Evolutionary conservation across 495 filamentous ascomycete genomes (phyloP).

Genomic region (Tuber melanosporum): DNA sequence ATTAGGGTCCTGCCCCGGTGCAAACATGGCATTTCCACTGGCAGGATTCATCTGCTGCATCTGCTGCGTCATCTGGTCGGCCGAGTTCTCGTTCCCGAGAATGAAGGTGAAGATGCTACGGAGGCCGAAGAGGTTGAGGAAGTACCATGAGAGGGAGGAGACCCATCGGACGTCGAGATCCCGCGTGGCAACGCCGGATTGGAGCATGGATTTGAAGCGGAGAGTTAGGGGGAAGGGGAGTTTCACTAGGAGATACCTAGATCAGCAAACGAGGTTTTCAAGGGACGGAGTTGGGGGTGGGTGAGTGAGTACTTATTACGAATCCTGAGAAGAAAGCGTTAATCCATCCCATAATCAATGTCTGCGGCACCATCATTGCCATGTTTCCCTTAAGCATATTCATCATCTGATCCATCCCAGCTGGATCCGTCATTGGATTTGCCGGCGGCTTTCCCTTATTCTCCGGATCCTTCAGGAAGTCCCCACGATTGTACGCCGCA

Average conservation of each 20-base stretch:
- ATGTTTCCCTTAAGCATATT: constrained; percentile 99
- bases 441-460: constrained; percentile 75
- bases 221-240: constrained; percentile 96
- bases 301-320: constrained; percentile 65
- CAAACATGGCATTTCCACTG: constrained; percentile 65
- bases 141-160: constrained; percentile 97
- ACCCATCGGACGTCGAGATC: constrained; percentile 98
- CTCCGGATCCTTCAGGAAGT: constrained; percentile 82
- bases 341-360: constrained; percentile 98
- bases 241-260: constrained; percentile 60
- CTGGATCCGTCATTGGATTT: constrained; percentile 96
- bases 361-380: constrained; percentile 99
- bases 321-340: constrained; percentile 98
- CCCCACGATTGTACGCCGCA: constrained; percentile 70
- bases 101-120: constrained; percentile 98
- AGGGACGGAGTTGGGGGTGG: neutral
- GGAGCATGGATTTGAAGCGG: constrained; percentile 98
- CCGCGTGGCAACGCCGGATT: constrained; percentile 88
- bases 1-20: constrained; percentile 88
- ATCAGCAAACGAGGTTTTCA: neutral
- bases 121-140: constrained; percentile 89
- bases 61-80: constrained; percentile 89
- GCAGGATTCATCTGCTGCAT: constrained; percentile 77
- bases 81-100: constrained; percentile 91
- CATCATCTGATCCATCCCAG: constrained; percentile 99